phyloP scores from a whole-genome alignment of 2,329 filamentous ascomycete species.

The Paraphoma sp. region DNA sequence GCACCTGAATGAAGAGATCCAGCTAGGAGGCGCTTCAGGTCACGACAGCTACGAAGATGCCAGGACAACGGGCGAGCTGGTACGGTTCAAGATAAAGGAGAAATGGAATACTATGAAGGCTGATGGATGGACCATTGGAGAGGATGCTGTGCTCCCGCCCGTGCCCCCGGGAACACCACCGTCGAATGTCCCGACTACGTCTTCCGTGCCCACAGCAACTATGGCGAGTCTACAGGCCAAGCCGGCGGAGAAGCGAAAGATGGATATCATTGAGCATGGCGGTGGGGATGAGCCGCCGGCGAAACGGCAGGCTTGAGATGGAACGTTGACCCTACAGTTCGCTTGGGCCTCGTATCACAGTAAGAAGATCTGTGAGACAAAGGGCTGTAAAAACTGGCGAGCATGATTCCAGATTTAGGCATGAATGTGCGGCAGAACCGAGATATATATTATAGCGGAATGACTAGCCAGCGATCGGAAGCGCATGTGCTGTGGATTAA shows the following conservation, averaged over 20 bases:
- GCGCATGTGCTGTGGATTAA: too few relatives aligned
- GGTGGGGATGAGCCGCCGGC: neutral
- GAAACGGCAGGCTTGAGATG: conserved; percentile 7
- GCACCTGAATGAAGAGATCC: conserved; percentile 78
- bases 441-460: too few relatives aligned
- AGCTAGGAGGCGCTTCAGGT: conserved; percentile 71
- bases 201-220: conserved; percentile 21
- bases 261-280: conserved; percentile 15
- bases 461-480: too few relatives aligned
- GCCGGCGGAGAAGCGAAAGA: conserved; percentile 32
- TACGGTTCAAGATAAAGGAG: conserved; percentile 72
- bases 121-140: conserved; percentile 66
- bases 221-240: conserved; percentile 13
- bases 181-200: conserved; percentile 14
- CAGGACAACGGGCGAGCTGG: conserved; percentile 84
- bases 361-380: too few relatives aligned
- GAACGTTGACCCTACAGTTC: too few relatives aligned
- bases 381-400: too few relatives aligned
- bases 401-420: too few relatives aligned
- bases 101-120: conserved; percentile 72
- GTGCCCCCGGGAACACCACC: conserved; percentile 28
- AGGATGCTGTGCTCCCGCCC: conserved; percentile 40
- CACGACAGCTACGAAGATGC: conserved; percentile 96
- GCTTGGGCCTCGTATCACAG: too few relatives aligned
- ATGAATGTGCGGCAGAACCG: too few relatives aligned